Evolutionary conservation across 2,329 filamentous ascomycete genomes (phyloP).

Genomic region (Spiromastix sp.): DNA sequence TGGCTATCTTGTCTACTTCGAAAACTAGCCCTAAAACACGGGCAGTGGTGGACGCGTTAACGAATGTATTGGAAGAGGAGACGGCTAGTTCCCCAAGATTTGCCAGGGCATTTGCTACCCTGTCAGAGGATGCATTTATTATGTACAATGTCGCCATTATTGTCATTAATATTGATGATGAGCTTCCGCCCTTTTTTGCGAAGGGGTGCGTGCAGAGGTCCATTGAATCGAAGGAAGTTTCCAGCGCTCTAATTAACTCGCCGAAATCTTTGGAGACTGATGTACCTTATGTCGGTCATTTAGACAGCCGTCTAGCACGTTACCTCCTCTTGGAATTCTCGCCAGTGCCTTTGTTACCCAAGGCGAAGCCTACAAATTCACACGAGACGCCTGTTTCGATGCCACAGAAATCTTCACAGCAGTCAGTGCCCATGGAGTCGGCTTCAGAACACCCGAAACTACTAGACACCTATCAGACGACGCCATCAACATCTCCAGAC

Average conservation of each 20-base stretch:
- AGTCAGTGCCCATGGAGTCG: not conserved
- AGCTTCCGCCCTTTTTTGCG: conserved; percentile 1
- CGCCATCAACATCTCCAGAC: not conserved
- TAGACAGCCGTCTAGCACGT: not conserved
- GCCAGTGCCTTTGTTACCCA: not conserved
- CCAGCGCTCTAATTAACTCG: not conserved
- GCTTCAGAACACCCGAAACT: not conserved
- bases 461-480: not conserved
- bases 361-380: no score
- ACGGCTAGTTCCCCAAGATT: conserved; percentile 4
- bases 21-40: not conserved
- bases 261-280: conserved; percentile 1
- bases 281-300: conserved; percentile 1
- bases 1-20: not conserved
- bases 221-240: not conserved
- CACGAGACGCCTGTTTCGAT: no score
- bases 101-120: conserved; percentile 5
- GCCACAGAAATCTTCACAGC: not conserved
- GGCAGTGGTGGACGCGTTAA: conserved; percentile 3
- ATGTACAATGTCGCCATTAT: conserved; percentile 3
- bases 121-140: conserved; percentile 5
- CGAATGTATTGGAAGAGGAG: conserved; percentile 4
- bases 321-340: conserved; percentile 2
- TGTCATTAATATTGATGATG: conserved; percentile 2
- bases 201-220: conserved; percentile 2